A percentile compares a stretch with the other conserved stretches of the same genome.
phyloP scores from a whole-genome alignment of 2,329 filamentous ascomycete species.

The Periglandula ipomoeae region DNA sequence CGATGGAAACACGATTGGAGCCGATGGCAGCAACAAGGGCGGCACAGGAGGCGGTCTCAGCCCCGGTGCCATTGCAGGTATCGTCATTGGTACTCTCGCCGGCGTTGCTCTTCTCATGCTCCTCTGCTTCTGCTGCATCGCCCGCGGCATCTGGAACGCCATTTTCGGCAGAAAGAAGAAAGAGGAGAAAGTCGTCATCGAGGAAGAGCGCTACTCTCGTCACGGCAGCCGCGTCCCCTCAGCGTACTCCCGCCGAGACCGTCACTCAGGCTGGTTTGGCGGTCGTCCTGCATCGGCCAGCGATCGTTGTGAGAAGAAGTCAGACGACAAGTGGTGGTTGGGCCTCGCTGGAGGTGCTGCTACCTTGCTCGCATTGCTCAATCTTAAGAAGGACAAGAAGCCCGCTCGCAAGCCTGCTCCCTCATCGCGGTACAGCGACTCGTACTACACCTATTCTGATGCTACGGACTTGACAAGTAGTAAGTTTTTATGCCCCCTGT shows the following conservation, averaged over 20 bases:
- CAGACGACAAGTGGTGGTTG: slow-evolving; percentile 41
- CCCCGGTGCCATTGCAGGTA: slow-evolving; percentile 68
- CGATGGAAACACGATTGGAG: slow-evolving; percentile 31
- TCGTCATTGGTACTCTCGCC: slow-evolving; percentile 64
- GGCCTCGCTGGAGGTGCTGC: slow-evolving; percentile 41
- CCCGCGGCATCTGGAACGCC: slow-evolving; percentile 51
- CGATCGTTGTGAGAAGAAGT: slow-evolving; percentile 38
- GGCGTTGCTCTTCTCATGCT: slow-evolving; percentile 59
- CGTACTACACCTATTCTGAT: slow-evolving; percentile 43
- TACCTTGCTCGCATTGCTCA: slow-evolving; percentile 45
- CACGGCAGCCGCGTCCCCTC: slow-evolving; percentile 33
- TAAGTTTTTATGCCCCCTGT: slow-evolving; percentile 28
- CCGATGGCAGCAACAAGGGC: slow-evolving; percentile 28
- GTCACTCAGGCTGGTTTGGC: slow-evolving; percentile 49
- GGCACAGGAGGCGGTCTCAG: slow-evolving; percentile 43
- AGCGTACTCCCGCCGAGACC: slow-evolving; percentile 38
- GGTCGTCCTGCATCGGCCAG: slow-evolving; percentile 29
- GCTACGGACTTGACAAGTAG: slow-evolving; percentile 34
- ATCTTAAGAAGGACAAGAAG: slow-evolving; percentile 41
- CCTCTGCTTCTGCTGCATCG: slow-evolving; percentile 67
- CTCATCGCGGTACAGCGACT: slow-evolving; percentile 40
- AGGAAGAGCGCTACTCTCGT: slow-evolving; percentile 53
- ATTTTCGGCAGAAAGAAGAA: slow-evolving; percentile 52
- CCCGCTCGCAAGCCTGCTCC: slow-evolving; percentile 27
- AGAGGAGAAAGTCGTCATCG: slow-evolving; percentile 48